Percentiles rank a stretch among this genome's conserved stretches.
These are phyloP conservation scores for Fusarium fracticaudum DNA, from an alignment of 2,329 filamentous ascomycete genomes.

Conservation along the genomic window DNA sequence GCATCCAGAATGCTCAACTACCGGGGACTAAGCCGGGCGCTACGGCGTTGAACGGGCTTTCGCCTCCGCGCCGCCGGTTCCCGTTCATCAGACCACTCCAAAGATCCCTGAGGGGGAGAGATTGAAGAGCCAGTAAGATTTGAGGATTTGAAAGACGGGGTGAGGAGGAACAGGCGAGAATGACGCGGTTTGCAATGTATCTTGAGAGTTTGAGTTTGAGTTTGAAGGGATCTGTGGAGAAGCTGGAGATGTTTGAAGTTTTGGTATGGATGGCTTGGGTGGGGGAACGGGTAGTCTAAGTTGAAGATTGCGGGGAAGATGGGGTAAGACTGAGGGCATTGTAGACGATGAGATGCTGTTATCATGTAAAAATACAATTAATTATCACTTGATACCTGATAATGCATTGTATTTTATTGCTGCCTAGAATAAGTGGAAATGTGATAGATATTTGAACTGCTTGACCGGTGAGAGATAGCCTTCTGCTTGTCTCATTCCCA, in stretches of 20 bases:
- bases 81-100: constrained; percentile 19
- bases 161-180: background rate
- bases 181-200: constrained; percentile 1
- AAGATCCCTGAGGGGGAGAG: background rate
- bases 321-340: constrained; percentile 15
- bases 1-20: background rate
- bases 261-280: constrained; percentile 20
- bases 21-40: constrained; percentile 11
- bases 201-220: background rate
- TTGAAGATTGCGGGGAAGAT: constrained; percentile 36
- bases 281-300: constrained; percentile 34
- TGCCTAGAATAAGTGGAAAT: background rate
- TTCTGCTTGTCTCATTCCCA: constrained; percentile 13
- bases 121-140: background rate
- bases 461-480: background rate
- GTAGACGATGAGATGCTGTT: background rate
- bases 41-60: constrained; percentile 22
- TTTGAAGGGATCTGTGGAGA: constrained; percentile 9
- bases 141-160: background rate
- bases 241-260: background rate
- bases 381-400: background rate
- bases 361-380: background rate
- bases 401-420: background rate
- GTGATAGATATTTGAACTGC: background rate
- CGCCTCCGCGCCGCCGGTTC: constrained; percentile 17